These are phyloP conservation scores for Rhodamnia rubescens DNA, from an alignment of 345 rosid genomes.

Conservation along the genomic window DNA sequence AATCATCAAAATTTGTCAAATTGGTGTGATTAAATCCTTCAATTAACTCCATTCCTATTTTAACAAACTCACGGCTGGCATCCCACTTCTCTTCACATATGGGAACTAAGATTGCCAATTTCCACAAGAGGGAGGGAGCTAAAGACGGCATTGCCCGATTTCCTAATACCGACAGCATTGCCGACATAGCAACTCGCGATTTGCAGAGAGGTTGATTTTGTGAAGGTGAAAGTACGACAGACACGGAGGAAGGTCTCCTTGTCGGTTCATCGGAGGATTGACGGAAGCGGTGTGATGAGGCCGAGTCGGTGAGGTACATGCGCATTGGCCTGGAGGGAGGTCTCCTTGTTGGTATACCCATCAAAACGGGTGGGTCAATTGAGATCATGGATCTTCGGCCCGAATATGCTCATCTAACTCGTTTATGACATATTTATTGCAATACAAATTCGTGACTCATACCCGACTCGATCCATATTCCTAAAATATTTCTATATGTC, in stretches of 20 bases:
- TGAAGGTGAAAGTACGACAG: background rate
- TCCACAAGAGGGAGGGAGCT: background rate
- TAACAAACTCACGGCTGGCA: background rate
- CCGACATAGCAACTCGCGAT: background rate
- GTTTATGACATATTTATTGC: too few relatives aligned
- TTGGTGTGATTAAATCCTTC: too few relatives aligned
- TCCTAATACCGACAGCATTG: background rate
- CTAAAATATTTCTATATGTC: too few relatives aligned
- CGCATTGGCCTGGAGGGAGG: background rate
- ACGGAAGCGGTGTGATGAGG: background rate
- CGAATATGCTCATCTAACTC: too few relatives aligned
- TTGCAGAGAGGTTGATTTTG: background rate
- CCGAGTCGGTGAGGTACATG: background rate
- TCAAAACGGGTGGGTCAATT: too few relatives aligned
- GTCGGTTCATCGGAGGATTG: background rate
- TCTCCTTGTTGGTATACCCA: background rate
- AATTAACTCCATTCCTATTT: background rate
- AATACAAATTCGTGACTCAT: too few relatives aligned
- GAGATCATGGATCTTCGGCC: too few relatives aligned
- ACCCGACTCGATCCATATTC: too few relatives aligned
- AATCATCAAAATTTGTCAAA: too few relatives aligned
- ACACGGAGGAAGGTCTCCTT: background rate
- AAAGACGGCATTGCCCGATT: background rate
- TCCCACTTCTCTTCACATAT: background rate
- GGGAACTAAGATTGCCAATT: background rate